Evolutionary conservation across 371 early-diverging fungal species (phyloP).

Genomic region (Thermomucor indicae-seudaticae): DNA sequence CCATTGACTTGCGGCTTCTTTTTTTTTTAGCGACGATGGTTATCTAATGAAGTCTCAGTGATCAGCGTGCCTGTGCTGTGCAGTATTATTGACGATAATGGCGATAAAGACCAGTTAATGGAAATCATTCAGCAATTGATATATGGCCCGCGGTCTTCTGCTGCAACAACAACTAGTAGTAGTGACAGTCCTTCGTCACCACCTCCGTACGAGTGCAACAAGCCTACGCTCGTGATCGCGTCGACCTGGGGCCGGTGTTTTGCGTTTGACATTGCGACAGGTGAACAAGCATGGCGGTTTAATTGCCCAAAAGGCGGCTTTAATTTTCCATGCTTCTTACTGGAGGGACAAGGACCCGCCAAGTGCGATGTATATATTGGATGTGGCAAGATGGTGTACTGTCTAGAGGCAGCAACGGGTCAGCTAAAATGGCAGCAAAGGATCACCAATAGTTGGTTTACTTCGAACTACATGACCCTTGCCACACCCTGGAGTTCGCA

Average conservation of each 20-base stretch:
- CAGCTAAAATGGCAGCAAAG: constrained; percentile 18
- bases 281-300: constrained; percentile 25
- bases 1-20: too few species aligned
- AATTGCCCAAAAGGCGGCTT: constrained; percentile 26
- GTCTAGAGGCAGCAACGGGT: constrained; percentile 18
- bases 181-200: constrained; percentile 1
- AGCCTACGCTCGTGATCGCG: constrained; percentile 15
- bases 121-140: too few species aligned
- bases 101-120: too few species aligned
- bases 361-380: constrained; percentile 18
- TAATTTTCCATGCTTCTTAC: constrained; percentile 18
- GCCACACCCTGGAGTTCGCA: constrained; percentile 36
- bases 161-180: too few species aligned
- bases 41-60: constrained; percentile 18
- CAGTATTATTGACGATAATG: too few species aligned
- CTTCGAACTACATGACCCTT: constrained; percentile 22
- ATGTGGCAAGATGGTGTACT: constrained; percentile 22
- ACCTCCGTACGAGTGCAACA: not conserved
- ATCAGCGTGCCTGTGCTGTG: constrained; percentile 15
- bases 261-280: constrained; percentile 19
- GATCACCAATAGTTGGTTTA: constrained; percentile 15
- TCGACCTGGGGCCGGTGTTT: constrained; percentile 24
- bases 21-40: too few species aligned
- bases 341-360: constrained; percentile 13
- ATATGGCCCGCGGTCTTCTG: too few species aligned